phyloP scores from a whole-genome alignment of 1,139 yeast genomes.

The Scheffersomyces quercinus region DNA sequence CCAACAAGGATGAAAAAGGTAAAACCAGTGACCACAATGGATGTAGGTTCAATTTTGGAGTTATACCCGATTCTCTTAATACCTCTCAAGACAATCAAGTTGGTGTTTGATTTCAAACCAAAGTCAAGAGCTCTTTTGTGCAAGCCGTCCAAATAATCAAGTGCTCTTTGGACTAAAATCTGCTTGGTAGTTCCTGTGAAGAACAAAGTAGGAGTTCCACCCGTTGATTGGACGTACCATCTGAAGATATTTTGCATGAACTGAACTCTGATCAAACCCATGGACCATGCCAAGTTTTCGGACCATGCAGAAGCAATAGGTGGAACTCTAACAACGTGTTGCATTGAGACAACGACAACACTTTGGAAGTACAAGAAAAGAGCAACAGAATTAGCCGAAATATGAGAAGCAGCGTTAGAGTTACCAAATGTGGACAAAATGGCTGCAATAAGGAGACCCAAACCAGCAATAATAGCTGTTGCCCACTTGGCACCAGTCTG shows the following conservation, averaged over 20 bases:
- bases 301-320: constrained; percentile 84
- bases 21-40: constrained; percentile 74
- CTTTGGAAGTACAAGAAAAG: constrained; percentile 76
- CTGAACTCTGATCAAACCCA: constrained; percentile 68
- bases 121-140: constrained; percentile 31
- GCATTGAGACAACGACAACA: constrained; percentile 72
- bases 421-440: constrained; percentile 71
- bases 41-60: constrained; percentile 69
- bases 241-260: constrained; percentile 79
- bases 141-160: constrained; percentile 24
- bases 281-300: constrained; percentile 81
- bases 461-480: constrained; percentile 76
- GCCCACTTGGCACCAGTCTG: constrained; percentile 84
- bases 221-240: constrained; percentile 81
- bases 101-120: constrained; percentile 40
- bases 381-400: constrained; percentile 73
- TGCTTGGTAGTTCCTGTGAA: constrained; percentile 58
- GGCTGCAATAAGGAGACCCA: constrained; percentile 72
- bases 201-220: constrained; percentile 68
- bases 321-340: constrained; percentile 70
- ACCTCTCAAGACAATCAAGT: constrained; percentile 68
- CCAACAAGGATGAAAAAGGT: constrained; percentile 73
- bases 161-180: constrained; percentile 68
- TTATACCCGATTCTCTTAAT: constrained; percentile 70
- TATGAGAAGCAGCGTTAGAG: constrained; percentile 76